Percentiles rank a stretch among this genome's conserved stretches.
Conservation (phyloP, 2,329 filamentous ascomycete species). For the Samsoniella hepiali region DNA sequence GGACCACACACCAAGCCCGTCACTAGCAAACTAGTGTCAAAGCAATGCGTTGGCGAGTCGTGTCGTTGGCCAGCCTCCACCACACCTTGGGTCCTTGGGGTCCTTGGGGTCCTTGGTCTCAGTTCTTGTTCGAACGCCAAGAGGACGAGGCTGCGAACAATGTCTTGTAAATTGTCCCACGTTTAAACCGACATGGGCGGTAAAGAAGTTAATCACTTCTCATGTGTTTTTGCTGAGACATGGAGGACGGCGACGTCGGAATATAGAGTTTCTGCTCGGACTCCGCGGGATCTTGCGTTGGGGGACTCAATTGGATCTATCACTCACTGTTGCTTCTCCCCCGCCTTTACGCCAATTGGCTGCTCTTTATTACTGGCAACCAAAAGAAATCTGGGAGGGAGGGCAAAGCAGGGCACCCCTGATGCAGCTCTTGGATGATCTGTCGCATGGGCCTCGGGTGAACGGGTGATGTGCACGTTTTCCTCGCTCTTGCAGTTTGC, state of each 20-base stretch:
- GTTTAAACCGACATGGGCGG: no score
- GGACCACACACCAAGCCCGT: neutral
- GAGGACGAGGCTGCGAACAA: no score
- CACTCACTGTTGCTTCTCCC: neutral
- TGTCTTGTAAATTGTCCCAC: no score
- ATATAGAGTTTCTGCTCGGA: neutral
- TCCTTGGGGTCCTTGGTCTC: neutral
- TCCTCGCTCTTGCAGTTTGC: neutral
- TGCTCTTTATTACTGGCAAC: neutral
- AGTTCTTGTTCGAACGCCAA: neutral
- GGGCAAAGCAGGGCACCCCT: conserved; percentile 6
- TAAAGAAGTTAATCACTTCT: no score
- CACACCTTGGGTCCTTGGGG: neutral
- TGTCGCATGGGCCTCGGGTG: conserved; percentile 15
- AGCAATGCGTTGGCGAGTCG: neutral
- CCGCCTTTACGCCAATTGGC: conserved; percentile 14
- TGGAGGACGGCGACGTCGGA: neutral
- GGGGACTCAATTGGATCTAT: neutral
- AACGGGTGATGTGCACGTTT: neutral
- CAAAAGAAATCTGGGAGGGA: neutral
- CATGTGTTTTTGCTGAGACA: neutral
- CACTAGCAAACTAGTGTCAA: neutral
- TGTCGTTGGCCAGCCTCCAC: neutral
- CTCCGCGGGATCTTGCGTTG: neutral
- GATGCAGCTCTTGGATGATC: conserved; percentile 7